These are phyloP conservation scores for Lactarius psammicola DNA, from an alignment of 768 basidiomycete genomes.

Conservation along the genomic window DNA sequence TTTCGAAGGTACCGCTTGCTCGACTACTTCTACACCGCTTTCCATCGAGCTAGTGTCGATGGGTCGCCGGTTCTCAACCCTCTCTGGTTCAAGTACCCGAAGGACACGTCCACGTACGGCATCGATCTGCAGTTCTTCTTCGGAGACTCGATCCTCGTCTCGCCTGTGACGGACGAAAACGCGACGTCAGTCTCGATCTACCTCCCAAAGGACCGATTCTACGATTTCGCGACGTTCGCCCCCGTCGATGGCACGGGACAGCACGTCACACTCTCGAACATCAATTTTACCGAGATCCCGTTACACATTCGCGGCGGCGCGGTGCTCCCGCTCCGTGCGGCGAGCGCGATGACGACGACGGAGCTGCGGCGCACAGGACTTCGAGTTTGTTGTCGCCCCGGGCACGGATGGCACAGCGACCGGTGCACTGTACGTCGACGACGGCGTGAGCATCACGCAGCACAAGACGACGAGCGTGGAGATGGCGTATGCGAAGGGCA, in stretches of 20 bases:
- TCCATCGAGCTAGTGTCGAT: constrained; percentile 54
- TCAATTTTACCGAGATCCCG: constrained; percentile 58
- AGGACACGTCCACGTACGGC: constrained; percentile 54
- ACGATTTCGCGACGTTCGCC: constrained; percentile 55
- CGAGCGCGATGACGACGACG: constrained; percentile 60
- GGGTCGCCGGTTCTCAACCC: constrained; percentile 69
- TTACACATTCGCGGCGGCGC: constrained; percentile 60
- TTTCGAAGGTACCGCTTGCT: constrained; percentile 57
- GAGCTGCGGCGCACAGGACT: constrained; percentile 53
- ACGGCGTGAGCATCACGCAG: constrained; percentile 51
- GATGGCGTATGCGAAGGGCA: constrained; percentile 33
- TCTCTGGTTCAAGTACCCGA: constrained; percentile 65
- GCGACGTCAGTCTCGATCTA: constrained; percentile 58
- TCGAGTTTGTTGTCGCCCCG: constrained; percentile 64
- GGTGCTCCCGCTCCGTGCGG: constrained; percentile 54
- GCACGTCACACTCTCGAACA: constrained; percentile 44
- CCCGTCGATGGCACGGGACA: constrained; percentile 50
- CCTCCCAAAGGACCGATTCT: constrained; percentile 63
- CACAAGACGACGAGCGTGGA: constrained; percentile 33
- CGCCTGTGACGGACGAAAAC: constrained; percentile 62
- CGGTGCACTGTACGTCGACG: constrained; percentile 61
- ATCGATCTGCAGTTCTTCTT: constrained; percentile 72
- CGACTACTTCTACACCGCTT: constrained; percentile 70
- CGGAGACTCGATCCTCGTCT: constrained; percentile 64
- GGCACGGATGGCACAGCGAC: constrained; percentile 47